These are phyloP conservation scores for Plasmodium billcollinsi DNA, from an alignment of 169 alveolate genomes.

Conservation along the genomic window DNA sequence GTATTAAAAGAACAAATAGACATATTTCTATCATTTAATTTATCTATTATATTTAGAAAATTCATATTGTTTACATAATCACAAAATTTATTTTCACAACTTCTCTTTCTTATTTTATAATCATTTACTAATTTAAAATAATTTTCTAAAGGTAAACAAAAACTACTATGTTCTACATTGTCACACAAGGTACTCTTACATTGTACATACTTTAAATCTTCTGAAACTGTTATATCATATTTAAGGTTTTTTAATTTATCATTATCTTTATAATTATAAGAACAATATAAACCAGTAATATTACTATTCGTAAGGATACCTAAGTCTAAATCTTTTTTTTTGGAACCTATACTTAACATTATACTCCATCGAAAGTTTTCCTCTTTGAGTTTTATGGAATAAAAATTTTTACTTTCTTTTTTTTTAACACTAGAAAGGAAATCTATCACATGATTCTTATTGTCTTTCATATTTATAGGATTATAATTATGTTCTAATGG, in stretches of 20 bases:
- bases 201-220: slow-evolving; percentile 18
- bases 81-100: slow-evolving; percentile 37
- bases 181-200: slow-evolving; percentile 21
- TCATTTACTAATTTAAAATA: slow-evolving; percentile 21
- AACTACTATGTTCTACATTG: neutral
- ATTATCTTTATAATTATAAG: slow-evolving; percentile 2
- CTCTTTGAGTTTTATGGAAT: slow-evolving; percentile 29
- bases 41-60: slow-evolving; percentile 22
- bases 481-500: neutral
- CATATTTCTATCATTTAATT: slow-evolving; percentile 18
- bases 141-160: slow-evolving; percentile 21
- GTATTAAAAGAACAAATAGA: slow-evolving; percentile 53
- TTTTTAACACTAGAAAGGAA: slow-evolving; percentile 8
- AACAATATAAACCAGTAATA: slow-evolving; percentile 44
- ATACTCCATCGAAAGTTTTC: slow-evolving; percentile 61
- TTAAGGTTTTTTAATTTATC: slow-evolving; percentile 19
- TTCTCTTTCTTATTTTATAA: slow-evolving; percentile 32
- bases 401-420: slow-evolving; percentile 10
- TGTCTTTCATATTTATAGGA: neutral
- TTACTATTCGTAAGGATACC: slow-evolving; percentile 16
- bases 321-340: slow-evolving; percentile 16
- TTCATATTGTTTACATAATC: slow-evolving; percentile 47
- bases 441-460: neutral
- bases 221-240: slow-evolving; percentile 21
- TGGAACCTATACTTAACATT: slow-evolving; percentile 26